Evolutionary conservation across 257 asterid species (phyloP), one percentile per base, ranked within the genome.

Genomic region (Plectranthus barbatus): DNA sequence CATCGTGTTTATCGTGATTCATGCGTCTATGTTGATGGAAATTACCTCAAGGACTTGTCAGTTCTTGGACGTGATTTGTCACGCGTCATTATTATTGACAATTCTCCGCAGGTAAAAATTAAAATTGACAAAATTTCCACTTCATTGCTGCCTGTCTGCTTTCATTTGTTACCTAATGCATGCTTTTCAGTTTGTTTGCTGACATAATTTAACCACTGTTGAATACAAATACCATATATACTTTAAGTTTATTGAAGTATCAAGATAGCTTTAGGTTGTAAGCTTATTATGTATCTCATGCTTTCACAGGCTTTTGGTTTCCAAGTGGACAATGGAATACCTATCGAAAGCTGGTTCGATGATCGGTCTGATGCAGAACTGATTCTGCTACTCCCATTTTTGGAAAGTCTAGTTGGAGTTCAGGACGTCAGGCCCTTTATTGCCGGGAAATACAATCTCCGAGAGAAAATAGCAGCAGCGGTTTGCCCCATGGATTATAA

Each of bases 61-160:
- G 88, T 93, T 81, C 99, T 93, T 72, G 99, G 99, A 61, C 97
- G 99, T 62, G 99, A 93, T 76, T 76, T 93, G 76, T 77, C 94
- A 1, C 92, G 62, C 20, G 95, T 90, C 54, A 81, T 90, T 58
- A 93, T 93, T 56, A 68, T 93, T 5, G 99, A 93, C 63, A 93
- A 93, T 81, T 93, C 99, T 60, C 99, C 99, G 18, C 99, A 90
- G 99, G 99, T 90, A 79, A 48, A 71, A 40, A 34, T 31, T 85
- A 75, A 46, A 67, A 58, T 37, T 7, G 20, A 23, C 14, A 9
- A 39, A 24, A 24, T 15, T 20, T 36, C 21, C 31, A 31, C 37
- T 36, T 58, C 44, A 20, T 33, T 20, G 26, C 50, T 56, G 7
- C 36, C 53, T 64, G 0, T 29, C 61, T 62, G 39, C 33, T 21